Evolutionary conservation across 208 protist genomes (phyloP).

Genomic region (Vickermania spadyakhi): DNA sequence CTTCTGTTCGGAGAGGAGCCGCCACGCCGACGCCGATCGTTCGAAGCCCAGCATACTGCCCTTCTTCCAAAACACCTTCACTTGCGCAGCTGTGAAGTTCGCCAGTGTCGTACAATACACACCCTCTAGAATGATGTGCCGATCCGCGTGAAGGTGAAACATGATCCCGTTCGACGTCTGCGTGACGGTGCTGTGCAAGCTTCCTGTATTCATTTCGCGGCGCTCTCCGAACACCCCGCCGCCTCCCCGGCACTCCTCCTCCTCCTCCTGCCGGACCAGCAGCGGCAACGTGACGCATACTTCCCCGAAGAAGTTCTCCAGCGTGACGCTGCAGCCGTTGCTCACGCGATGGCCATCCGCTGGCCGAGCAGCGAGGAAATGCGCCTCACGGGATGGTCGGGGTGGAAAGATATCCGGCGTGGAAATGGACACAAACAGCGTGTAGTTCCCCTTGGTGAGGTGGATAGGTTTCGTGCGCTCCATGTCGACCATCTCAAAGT

Average conservation of each 20-base stretch:
- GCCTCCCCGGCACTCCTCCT: not conserved
- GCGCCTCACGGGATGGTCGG: not conserved
- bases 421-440: not conserved
- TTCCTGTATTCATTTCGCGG: constrained; percentile 63
- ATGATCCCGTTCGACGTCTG: constrained; percentile 89
- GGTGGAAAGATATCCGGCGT: not conserved
- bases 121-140: constrained; percentile 83
- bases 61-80: constrained; percentile 85
- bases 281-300: not conserved
- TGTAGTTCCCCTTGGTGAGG: not conserved
- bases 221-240: constrained; percentile 12
- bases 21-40: constrained; percentile 54
- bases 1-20: constrained; percentile 47
- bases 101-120: constrained; percentile 82
- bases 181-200: constrained; percentile 58
- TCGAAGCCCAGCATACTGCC: constrained; percentile 76
- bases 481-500: not conserved
- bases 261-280: not conserved
- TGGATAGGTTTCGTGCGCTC: not conserved
- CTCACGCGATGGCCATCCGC: not conserved
- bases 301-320: not conserved
- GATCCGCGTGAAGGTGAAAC: constrained; percentile 78
- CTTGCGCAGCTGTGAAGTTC: constrained; percentile 56
- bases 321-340: not conserved
- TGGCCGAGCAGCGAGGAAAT: not conserved